A percentile compares a stretch with the other conserved stretches of the same genome.
phyloP scores from a whole-genome alignment of 768 basidiomycete genomes.

The Gymnopilus junonius region DNA sequence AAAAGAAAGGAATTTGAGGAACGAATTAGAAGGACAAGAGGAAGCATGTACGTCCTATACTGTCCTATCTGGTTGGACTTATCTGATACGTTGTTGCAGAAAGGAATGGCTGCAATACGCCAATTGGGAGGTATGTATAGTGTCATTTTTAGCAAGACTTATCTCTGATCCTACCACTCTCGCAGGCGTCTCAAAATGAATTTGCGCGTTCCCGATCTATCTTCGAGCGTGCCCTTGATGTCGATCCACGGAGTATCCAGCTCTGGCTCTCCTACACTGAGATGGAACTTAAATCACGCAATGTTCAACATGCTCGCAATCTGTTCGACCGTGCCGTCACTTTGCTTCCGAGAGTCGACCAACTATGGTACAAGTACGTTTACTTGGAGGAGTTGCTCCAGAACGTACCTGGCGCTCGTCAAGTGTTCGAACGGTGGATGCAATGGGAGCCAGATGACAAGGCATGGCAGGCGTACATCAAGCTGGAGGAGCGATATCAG shows the following conservation, averaged over 20 bases:
- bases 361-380: slow-evolving; percentile 99
- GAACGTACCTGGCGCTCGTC: slow-evolving; percentile 94
- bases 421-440: slow-evolving; percentile 99
- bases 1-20: slow-evolving; percentile 92
- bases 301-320: slow-evolving; percentile 96
- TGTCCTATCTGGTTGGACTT: background rate
- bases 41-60: slow-evolving; percentile 67
- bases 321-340: slow-evolving; percentile 97
- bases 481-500: slow-evolving; percentile 92
- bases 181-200: slow-evolving; percentile 92
- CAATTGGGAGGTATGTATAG: slow-evolving; percentile 73
- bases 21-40: slow-evolving; percentile 77
- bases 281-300: slow-evolving; percentile 97
- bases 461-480: slow-evolving; percentile 99
- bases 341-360: slow-evolving; percentile 92
- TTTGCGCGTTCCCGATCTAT: slow-evolving; percentile 94
- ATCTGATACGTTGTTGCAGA: slow-evolving; percentile 38
- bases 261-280: slow-evolving; percentile 96
- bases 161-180: background rate
- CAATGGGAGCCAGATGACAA: slow-evolving; percentile 99
- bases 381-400: slow-evolving; percentile 97
- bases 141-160: background rate
- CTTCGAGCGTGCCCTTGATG: slow-evolving; percentile 95
- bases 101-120: slow-evolving; percentile 90
- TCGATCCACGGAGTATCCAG: slow-evolving; percentile 87